Evolutionary conservation across 2,329 filamentous ascomycete species (phyloP), one percentile per base, ranked within the genome.

Genomic region (Coniochaeta ligniaria): DNA sequence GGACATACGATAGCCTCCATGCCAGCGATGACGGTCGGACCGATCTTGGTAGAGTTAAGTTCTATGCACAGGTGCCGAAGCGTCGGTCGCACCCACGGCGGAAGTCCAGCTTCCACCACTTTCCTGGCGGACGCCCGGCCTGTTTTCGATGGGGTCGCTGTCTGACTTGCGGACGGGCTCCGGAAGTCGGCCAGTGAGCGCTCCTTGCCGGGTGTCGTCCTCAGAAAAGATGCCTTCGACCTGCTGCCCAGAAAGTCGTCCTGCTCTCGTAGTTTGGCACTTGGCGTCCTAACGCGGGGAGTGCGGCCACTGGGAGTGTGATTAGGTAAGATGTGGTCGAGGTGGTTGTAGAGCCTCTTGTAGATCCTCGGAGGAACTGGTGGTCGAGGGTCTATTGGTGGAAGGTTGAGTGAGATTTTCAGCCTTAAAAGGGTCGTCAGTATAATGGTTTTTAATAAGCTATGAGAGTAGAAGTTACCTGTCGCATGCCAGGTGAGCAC

Each of bases 401-500:
- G 92, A 8, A 96, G 84, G 69, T 92, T 85, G 52, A 96, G 83
- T 0, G 80, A 73, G 60, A 87, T 89, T 70, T 92, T 93, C 43
- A 96, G 80, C 59, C 92, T 92, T 36, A 3, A 36, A 36, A 61
- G 3, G 12, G 31, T 14, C 45, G 24, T 58, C 58, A 58, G 43
- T 47, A 14, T 16, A 20, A 14, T 47, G 26, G 26, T 12, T 26
- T 7, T 26, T 26, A 4, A 11, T n/a, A 26, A 11, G n/a, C 43
- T 3, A 45, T 41, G 16, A 26, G 16, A 12, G 26, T 47, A 31
- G 36, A 38, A 17, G 35, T 1, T 58, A 91, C 90, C 91, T 85
- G 67, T 94, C 91, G 71, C 93, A 98, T 22, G 95, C 95, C 62
- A 99, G 83, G 74, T 96, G 88, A 16, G 91, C 90, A 72, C 92